Conservation (phyloP, 2,329 filamentous ascomycete species). For the Calonectria hawksworthii region DNA sequence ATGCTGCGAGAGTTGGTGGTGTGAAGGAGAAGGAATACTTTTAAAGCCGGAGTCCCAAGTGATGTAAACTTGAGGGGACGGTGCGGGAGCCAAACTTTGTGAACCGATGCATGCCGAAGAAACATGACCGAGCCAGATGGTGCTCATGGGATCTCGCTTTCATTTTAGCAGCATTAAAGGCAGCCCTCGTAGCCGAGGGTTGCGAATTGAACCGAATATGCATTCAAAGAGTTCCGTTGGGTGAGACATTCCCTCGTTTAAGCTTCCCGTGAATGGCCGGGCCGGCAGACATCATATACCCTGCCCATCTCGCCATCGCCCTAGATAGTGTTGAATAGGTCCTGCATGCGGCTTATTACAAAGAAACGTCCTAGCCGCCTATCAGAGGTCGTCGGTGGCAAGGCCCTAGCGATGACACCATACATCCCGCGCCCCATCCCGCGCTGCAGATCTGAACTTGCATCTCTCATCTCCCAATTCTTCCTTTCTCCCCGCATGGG, state of each 20-base stretch:
- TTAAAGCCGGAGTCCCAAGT: conserved; percentile 13
- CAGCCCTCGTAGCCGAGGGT: conserved; percentile 10
- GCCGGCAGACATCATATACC: conserved; percentile 18
- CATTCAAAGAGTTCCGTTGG: neutral
- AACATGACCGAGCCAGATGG: conserved; percentile 1
- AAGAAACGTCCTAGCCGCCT: conserved; percentile 19
- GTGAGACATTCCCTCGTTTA: neutral
- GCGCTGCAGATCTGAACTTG: conserved; percentile 30
- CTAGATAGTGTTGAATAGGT: conserved; percentile 22
- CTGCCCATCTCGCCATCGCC: conserved; percentile 36
- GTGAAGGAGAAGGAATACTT: conserved; percentile 11
- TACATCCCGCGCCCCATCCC: conserved; percentile 31
- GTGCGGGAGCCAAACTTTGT: conserved; percentile 1
- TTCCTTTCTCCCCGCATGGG: conserved; percentile 5
- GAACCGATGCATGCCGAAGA: neutral
- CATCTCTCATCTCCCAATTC: conserved; percentile 5
- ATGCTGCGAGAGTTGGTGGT: conserved; percentile 7
- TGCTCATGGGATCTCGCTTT: conserved; percentile 21
- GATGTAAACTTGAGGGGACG: neutral
- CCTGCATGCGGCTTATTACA: conserved; percentile 27
- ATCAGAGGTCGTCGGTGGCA: conserved; percentile 21
- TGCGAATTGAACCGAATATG: conserved; percentile 20
- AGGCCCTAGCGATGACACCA: conserved; percentile 33
- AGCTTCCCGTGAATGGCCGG: conserved; percentile 4
- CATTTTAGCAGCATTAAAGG: conserved; percentile 22